These are phyloP conservation scores for Petunia hybrid DNA, from an alignment of 305 asterid species.

Conservation along the genomic window DNA sequence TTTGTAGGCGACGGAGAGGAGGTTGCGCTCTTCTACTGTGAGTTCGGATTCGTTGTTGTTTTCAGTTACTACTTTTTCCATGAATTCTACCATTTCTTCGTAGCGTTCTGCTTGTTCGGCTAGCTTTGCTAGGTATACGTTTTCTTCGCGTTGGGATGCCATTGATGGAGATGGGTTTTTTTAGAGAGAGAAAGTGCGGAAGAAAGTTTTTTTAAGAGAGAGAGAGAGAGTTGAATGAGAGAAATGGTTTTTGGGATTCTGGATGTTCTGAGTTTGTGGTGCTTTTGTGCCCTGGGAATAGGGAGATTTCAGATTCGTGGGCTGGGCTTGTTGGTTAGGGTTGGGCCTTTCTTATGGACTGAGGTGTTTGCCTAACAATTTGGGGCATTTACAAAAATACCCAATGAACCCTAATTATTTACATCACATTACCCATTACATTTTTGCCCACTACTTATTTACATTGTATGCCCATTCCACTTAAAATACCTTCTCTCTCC, in stretches of 20 bases:
- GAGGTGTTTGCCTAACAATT: too few species aligned
- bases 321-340: too few species aligned
- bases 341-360: too few species aligned
- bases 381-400: too few species aligned
- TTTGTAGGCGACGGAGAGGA: conserved; percentile 38
- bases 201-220: neutral
- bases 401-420: too few species aligned
- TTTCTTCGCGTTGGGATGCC: conserved; percentile 36
- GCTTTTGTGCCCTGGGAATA: too few species aligned
- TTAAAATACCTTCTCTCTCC: too few species aligned
- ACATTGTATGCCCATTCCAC: too few species aligned
- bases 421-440: too few species aligned
- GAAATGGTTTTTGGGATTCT: neutral
- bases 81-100: conserved; percentile 39
- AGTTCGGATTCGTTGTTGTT: conserved; percentile 22
- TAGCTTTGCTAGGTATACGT: conserved; percentile 39
- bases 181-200: neutral
- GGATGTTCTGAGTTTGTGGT: too few species aligned
- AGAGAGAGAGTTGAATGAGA: neutral
- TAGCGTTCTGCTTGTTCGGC: conserved; percentile 40
- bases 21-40: conserved; percentile 36
- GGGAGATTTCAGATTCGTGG: too few species aligned
- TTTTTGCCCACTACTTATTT: too few species aligned
- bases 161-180: neutral
- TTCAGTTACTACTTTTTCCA: conserved; percentile 34